Conservation (phyloP, 441 rosid genomes). For the Populus hybrid region DNA sequence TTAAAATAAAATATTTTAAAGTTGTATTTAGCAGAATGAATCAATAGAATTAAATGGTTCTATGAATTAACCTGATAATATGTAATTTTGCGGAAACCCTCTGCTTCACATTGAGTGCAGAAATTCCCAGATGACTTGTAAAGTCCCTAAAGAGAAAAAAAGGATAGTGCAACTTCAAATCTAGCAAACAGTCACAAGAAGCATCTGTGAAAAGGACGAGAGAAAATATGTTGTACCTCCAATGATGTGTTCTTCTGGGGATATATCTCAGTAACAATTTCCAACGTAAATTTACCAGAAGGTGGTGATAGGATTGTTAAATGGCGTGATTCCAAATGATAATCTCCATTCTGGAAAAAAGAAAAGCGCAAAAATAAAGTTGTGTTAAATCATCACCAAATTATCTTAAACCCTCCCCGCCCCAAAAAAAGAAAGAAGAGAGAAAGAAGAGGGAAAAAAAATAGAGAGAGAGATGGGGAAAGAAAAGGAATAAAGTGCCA, state of each 20-base stretch:
- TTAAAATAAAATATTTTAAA: slow-evolving; percentile 20
- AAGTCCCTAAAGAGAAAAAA: slow-evolving; percentile 59
- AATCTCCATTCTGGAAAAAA: slow-evolving; percentile 58
- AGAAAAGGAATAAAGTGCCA: not conserved
- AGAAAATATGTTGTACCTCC: slow-evolving; percentile 49
- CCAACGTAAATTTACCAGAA: slow-evolving; percentile 56
- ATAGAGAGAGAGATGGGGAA: not conserved
- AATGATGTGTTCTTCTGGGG: slow-evolving; percentile 94
- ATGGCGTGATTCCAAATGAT: slow-evolving; percentile 59
- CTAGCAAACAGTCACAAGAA: not conserved
- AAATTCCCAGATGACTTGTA: slow-evolving; percentile 90
- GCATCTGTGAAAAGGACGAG: not conserved
- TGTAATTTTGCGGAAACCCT: slow-evolving; percentile 91
- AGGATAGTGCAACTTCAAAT: not conserved
- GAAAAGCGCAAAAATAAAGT: not conserved
- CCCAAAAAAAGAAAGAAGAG: too few relatives aligned
- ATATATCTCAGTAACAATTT: slow-evolving; percentile 75
- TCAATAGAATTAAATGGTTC: slow-evolving; percentile 13
- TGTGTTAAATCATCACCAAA: too few relatives aligned
- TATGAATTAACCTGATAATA: slow-evolving; percentile 68
- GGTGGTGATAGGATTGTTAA: slow-evolving; percentile 69
- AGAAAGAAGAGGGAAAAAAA: too few relatives aligned
- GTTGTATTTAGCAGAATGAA: slow-evolving; percentile 11
- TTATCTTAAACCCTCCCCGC: too few relatives aligned
- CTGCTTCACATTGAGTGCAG: slow-evolving; percentile 98